Evolutionary conservation across 2,329 filamentous ascomycete species (phyloP).

Genomic region (Zymoseptoria ardabiliae): DNA sequence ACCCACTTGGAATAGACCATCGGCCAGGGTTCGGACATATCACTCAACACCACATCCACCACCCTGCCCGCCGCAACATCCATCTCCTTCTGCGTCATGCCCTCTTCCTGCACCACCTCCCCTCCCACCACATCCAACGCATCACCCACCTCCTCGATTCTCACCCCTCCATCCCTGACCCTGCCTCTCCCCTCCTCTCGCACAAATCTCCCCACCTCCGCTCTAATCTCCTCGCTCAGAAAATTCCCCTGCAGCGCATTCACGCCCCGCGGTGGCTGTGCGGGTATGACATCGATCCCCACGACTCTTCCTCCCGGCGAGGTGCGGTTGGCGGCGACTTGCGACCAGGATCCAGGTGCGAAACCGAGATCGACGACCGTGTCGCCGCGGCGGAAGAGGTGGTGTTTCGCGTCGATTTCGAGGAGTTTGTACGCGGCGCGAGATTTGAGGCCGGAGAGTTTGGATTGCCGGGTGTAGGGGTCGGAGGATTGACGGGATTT

Average conservation of each 20-base stretch:
- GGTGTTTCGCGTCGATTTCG: conserved; percentile 78
- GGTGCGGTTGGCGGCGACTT: conserved; percentile 77
- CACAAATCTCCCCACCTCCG: conserved; percentile 70
- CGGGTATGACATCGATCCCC: conserved; percentile 90
- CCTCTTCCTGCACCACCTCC: conserved; percentile 26
- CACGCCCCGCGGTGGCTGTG: conserved; percentile 83
- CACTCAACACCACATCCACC: conserved; percentile 91
- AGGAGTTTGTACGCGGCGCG: conserved; percentile 89
- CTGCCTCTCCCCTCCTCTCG: conserved; percentile 54
- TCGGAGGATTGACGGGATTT: conserved; percentile 71
- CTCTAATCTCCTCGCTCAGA: conserved; percentile 64
- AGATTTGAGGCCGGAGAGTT: conserved; percentile 73
- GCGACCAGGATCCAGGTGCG: conserved; percentile 58
- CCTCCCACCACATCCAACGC: conserved; percentile 47
- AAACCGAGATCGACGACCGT: conserved; percentile 88
- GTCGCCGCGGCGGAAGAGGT: conserved; percentile 69
- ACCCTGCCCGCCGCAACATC: conserved; percentile 42
- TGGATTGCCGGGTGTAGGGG: conserved; percentile 64
- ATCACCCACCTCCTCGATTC: conserved; percentile 35
- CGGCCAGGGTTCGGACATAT: conserved; percentile 98
- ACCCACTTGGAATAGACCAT: conserved; percentile 71
- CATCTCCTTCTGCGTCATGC: conserved; percentile 19
- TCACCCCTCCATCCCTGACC: conserved; percentile 28
- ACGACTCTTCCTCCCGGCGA: conserved; percentile 65
- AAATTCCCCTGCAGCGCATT: conserved; percentile 95